Conservation (phyloP, 139 green algal genomes). For the Chlamydomonas applanata region DNA sequence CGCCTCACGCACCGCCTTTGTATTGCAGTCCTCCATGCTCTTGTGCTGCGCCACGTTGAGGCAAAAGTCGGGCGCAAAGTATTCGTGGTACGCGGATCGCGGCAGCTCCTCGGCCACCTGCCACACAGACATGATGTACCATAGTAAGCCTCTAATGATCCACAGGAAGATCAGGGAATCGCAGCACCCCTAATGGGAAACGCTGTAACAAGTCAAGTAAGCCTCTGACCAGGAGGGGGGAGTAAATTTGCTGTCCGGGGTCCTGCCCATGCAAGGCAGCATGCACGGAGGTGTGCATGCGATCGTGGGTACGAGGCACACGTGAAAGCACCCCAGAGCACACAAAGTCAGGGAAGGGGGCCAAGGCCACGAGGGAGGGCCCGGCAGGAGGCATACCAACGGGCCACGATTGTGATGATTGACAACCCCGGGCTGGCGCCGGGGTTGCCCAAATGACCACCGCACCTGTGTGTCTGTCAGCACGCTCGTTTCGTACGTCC, state of each 20-base stretch:
- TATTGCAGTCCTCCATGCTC: constrained; percentile 25
- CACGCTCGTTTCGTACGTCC: constrained; percentile 92
- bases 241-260: no score
- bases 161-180: no score
- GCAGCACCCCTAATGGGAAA: no score
- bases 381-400: no score
- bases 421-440: not conserved
- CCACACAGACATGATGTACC: no score
- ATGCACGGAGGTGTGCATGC: no score
- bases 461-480: constrained; percentile 59
- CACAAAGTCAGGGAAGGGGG: not conserved
- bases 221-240: no score
- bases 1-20: not conserved
- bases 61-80: constrained; percentile 77
- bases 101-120: constrained; percentile 74
- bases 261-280: no score
- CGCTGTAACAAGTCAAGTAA: no score
- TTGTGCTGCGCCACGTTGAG: constrained; percentile 67
- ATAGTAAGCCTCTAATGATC: no score
- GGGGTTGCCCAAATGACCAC: constrained; percentile 25
- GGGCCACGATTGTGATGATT: no score
- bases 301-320: no score
- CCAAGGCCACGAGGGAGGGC: not conserved
- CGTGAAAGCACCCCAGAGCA: not conserved
- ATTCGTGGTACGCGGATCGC: constrained; percentile 87